These are phyloP conservation scores for Remersonia thermophila DNA, from an alignment of 2,329 filamentous ascomycete genomes.

Conservation along the genomic window DNA sequence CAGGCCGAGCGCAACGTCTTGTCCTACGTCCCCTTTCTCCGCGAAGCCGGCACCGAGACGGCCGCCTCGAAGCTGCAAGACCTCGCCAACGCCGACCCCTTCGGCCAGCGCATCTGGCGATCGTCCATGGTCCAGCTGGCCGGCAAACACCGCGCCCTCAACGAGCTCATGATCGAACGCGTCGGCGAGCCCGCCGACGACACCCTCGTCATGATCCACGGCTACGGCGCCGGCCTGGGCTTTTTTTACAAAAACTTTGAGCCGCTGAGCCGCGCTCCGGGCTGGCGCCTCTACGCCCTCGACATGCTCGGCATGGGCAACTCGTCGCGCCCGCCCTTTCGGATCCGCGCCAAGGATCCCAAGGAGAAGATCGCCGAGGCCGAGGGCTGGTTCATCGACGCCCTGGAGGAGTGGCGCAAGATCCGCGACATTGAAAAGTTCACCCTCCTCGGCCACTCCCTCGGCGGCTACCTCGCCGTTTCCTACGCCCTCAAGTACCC, in stretches of 20 bases:
- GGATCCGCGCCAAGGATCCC: constrained; percentile 71
- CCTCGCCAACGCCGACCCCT: constrained; percentile 50
- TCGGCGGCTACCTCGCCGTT: constrained; percentile 89
- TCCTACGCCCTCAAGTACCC: constrained; percentile 96
- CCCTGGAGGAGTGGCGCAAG: constrained; percentile 89
- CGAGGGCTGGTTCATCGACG: constrained; percentile 92
- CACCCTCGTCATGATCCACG: constrained; percentile 89
- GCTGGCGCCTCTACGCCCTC: constrained; percentile 87
- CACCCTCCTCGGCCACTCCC: constrained; percentile 81
- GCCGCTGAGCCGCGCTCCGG: constrained; percentile 60
- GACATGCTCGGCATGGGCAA: constrained; percentile 94
- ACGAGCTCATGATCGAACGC: constrained; percentile 85
- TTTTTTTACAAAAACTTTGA: constrained; percentile 99
- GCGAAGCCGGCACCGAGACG: constrained; percentile 48
- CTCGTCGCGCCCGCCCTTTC: constrained; percentile 72
- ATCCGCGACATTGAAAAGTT: constrained; percentile 84
- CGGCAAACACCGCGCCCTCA: constrained; percentile 76
- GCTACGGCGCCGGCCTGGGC: constrained; percentile 88
- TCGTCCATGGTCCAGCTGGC: constrained; percentile 73
- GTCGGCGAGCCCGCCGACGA: constrained; percentile 68
- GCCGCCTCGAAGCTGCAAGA: constrained; percentile 27
- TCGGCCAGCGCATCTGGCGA: constrained; percentile 75
- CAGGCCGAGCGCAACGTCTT: constrained; percentile 82
- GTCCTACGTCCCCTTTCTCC: constrained; percentile 71
- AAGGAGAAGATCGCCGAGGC: constrained; percentile 75